Conservation (phyloP, 2,329 filamentous ascomycete species). For the Ophiocordyceps camponoti-floridani region DNA sequence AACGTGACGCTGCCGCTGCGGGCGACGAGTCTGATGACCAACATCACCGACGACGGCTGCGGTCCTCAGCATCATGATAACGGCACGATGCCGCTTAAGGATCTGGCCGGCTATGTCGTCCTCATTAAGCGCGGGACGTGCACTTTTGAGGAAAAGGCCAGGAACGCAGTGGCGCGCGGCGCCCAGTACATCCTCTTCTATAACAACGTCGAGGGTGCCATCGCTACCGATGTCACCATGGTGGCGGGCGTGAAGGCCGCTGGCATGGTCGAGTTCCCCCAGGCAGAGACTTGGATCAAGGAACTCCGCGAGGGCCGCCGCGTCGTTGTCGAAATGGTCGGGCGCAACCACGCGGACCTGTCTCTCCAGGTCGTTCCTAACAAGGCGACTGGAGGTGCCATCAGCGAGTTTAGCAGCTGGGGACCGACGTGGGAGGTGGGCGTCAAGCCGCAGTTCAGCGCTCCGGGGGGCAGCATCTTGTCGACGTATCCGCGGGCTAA, state of each 20-base stretch:
- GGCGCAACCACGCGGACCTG: slow-evolving; percentile 15
- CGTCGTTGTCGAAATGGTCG: slow-evolving; percentile 24
- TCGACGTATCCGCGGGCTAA: slow-evolving; percentile 32
- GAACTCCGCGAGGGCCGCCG: slow-evolving; percentile 23
- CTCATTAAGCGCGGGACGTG: slow-evolving; percentile 42
- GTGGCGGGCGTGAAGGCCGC: slow-evolving; percentile 16
- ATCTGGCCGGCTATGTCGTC: slow-evolving; percentile 38
- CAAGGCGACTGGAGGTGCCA: slow-evolving; percentile 25
- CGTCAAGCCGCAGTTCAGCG: slow-evolving; percentile 35
- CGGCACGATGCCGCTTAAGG: slow-evolving; percentile 17
- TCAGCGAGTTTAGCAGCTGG: slow-evolving; percentile 38
- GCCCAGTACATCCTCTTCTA: slow-evolving; percentile 45
- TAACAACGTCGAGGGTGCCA: slow-evolving; percentile 28
- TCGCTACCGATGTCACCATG: slow-evolving; percentile 13
- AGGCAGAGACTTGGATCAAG: slow-evolving; percentile 25
- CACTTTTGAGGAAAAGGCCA: slow-evolving; percentile 33
- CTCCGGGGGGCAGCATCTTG: slow-evolving; percentile 38
- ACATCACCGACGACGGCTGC: slow-evolving; percentile 31
- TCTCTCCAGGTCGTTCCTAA: slow-evolving; percentile 13
- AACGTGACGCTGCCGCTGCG: slow-evolving; percentile 30
- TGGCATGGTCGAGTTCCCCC: slow-evolving; percentile 21
- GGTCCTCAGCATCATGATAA: slow-evolving; percentile 27
- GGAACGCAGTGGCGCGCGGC: slow-evolving; percentile 32
- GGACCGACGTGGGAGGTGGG: slow-evolving; percentile 42
- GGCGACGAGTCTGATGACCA: slow-evolving; percentile 29